Evolutionary conservation across 441 rosid genomes (phyloP).

Genomic region (Raphanus hybrid): DNA sequence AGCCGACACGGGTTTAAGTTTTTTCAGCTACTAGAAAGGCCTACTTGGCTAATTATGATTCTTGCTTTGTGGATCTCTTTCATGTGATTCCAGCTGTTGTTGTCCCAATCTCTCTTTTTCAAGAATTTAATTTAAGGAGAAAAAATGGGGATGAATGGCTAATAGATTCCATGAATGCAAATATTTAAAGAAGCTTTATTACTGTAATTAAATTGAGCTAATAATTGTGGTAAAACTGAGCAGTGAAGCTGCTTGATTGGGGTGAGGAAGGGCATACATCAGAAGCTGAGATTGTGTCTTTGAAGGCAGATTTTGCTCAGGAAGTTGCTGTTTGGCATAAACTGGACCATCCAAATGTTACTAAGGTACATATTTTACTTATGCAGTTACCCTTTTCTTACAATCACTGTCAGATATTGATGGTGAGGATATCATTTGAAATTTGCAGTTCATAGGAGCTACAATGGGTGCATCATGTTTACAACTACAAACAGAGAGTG

Average conservation of each 20-base stretch:
- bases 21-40: slow-evolving; percentile 37
- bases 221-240: slow-evolving; percentile 30
- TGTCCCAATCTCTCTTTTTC: slow-evolving; percentile 25
- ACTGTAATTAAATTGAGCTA: slow-evolving; percentile 18
- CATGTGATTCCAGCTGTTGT: slow-evolving; percentile 59
- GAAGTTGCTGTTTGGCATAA: slow-evolving; percentile 99
- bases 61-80: slow-evolving; percentile 50
- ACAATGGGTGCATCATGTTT: slow-evolving; percentile 87
- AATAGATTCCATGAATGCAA: slow-evolving; percentile 25
- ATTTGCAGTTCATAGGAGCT: slow-evolving; percentile 85
- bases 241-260: slow-evolving; percentile 98
- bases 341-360: slow-evolving; percentile 94
- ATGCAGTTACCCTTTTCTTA: not conserved
- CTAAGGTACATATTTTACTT: slow-evolving; percentile 66
- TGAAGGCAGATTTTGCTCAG: slow-evolving; percentile 82
- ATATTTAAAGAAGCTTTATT: slow-evolving; percentile 13
- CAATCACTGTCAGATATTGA: slow-evolving; percentile 1
- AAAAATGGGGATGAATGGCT: not conserved
- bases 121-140: not conserved
- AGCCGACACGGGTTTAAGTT: slow-evolving; percentile 53
- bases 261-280: slow-evolving; percentile 98
- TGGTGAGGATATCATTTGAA: not conserved
- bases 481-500: slow-evolving; percentile 77
- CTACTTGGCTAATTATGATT: slow-evolving; percentile 47
- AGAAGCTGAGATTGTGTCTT: slow-evolving; percentile 79